phyloP scores from a whole-genome alignment of 2,329 filamentous ascomycete species.

The Alternaria postmessia region DNA sequence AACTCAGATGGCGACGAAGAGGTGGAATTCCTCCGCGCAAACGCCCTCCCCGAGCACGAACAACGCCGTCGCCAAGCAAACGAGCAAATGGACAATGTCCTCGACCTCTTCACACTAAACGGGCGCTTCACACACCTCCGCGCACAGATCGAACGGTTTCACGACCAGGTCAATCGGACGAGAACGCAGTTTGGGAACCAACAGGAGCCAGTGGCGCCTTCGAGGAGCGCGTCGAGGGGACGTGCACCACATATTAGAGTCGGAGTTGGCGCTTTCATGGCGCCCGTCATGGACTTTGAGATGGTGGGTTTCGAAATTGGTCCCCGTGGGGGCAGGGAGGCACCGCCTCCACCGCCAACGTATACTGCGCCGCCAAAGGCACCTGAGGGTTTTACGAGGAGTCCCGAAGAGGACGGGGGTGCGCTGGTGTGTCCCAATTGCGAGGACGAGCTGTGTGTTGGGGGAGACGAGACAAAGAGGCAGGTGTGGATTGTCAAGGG shows the following conservation, averaged over 20 bases:
- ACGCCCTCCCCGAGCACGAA: constrained; percentile 33
- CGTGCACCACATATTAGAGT: constrained; percentile 28
- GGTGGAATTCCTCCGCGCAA: constrained; percentile 40
- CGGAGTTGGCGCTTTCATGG: constrained; percentile 34
- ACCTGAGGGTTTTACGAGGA: constrained; percentile 80
- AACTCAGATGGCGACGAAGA: constrained; percentile 41
- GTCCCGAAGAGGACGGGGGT: constrained; percentile 73
- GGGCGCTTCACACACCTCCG: constrained; percentile 32
- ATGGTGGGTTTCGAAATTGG: constrained; percentile 56
- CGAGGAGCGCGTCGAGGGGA: constrained; percentile 19
- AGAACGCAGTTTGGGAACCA: constrained; percentile 13
- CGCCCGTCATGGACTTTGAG: constrained; percentile 51
- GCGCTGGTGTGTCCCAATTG: constrained; percentile 87
- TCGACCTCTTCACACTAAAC: constrained; percentile 29
- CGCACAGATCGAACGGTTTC: constrained; percentile 31
- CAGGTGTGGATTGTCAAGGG: constrained; percentile 92
- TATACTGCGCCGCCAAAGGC: constrained; percentile 73
- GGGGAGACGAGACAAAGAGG: constrained; percentile 72
- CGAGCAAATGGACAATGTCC: constrained; percentile 27
- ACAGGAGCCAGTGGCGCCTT: constrained; percentile 24
- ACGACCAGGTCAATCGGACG: constrained; percentile 27
- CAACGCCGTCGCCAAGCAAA: constrained; percentile 19
- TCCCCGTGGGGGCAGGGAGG: constrained; percentile 27
- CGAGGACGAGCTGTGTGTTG: constrained; percentile 80
- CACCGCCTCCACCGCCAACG: constrained; percentile 46